A percentile compares a stretch with the other conserved stretches of the same genome.
phyloP scores from a whole-genome alignment of 192 early-diverging fungal genomes.

The Umbelopsis sp. region DNA sequence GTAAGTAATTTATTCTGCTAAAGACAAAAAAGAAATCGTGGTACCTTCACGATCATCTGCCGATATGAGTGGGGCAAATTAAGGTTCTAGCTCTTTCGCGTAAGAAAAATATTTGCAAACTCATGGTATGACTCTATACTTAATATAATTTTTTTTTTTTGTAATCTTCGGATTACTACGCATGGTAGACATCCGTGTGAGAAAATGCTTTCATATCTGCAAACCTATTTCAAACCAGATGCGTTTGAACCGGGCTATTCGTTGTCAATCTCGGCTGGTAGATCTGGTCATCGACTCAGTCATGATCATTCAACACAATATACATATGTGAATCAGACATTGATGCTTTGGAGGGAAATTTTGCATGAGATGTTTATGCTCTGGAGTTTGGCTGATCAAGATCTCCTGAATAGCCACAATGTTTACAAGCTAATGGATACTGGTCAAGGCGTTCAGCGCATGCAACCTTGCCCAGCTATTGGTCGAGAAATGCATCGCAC shows the following conservation, averaged over 20 bases:
- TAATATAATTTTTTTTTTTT: too few species aligned
- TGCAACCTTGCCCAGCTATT: constrained; percentile 86
- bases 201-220: constrained; percentile 81
- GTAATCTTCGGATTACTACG: background rate
- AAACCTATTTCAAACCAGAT: constrained; percentile 68
- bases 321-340: constrained; percentile 90
- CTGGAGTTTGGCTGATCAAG: constrained; percentile 88
- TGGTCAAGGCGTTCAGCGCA: constrained; percentile 95
- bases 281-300: constrained; percentile 83
- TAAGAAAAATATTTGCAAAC: background rate
- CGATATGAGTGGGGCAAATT: too few species aligned
- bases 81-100: background rate
- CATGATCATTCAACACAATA: constrained; percentile 95
- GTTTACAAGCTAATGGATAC: constrained; percentile 92
- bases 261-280: constrained; percentile 82
- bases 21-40: too few species aligned
- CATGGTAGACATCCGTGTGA: constrained; percentile 87
- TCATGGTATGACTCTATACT: too few species aligned
- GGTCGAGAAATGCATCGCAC: constrained; percentile 88
- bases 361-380: constrained; percentile 97
- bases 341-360: constrained; percentile 95
- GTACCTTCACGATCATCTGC: too few species aligned
- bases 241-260: constrained; percentile 62
- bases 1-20: constrained; percentile 34
- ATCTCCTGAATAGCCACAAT: constrained; percentile 72